A percentile compares a stretch with the other conserved stretches of the same genome.
These are phyloP conservation scores for Westerdykella aurantiaca DNA, from an alignment of 2,329 filamentous ascomycete genomes.

Conservation along the genomic window DNA sequence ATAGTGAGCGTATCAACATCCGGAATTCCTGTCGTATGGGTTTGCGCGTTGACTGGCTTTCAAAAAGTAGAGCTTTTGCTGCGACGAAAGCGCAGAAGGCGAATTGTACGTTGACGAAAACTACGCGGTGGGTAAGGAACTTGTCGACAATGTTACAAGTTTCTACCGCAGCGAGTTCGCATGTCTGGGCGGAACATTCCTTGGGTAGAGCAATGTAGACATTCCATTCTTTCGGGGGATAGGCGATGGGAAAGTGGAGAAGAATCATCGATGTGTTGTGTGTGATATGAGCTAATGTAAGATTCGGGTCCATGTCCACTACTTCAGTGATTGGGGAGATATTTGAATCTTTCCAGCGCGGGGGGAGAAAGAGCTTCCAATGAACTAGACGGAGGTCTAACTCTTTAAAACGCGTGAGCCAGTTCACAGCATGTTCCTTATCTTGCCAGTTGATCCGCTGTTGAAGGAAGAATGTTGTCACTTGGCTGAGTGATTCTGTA, in stretches of 20 bases:
- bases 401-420: conserved; percentile 33
- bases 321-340: conserved; percentile 24
- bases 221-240: conserved; percentile 27
- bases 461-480: conserved; percentile 32
- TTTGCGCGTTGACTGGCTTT: conserved; percentile 15
- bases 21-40: conserved; percentile 22
- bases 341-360: conserved; percentile 30
- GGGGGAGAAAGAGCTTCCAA: conserved; percentile 32
- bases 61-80: conserved; percentile 28
- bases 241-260: conserved; percentile 29
- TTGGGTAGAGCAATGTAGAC: conserved; percentile 27
- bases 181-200: conserved; percentile 31
- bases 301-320: conserved; percentile 32
- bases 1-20: conserved; percentile 17
- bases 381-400: conserved; percentile 30
- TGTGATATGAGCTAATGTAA: conserved; percentile 31
- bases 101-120: conserved; percentile 33
- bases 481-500: conserved; percentile 30
- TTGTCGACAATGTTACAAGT: conserved; percentile 31
- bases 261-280: conserved; percentile 35
- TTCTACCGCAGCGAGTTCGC: conserved; percentile 28
- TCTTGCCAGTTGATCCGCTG: conserved; percentile 32
- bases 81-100: conserved; percentile 30
- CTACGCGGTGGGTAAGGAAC: conserved; percentile 24
- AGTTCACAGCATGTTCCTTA: conserved; percentile 31